Evolutionary conservation across 169 alveolate genomes (phyloP).

Genomic region (Amoebophrya sp.): DNA sequence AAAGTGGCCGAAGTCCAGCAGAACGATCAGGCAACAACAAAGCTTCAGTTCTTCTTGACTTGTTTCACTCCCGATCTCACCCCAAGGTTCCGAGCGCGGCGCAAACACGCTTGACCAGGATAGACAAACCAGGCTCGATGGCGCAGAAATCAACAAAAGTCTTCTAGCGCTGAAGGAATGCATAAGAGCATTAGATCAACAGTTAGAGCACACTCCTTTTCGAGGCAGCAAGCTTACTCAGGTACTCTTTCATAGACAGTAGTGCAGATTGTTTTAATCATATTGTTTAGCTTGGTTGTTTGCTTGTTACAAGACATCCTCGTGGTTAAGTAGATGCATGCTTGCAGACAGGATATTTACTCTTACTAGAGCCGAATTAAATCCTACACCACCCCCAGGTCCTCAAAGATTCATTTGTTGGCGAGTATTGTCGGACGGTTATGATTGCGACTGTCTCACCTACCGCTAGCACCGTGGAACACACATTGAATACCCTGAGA

Average conservation of each 20-base stretch:
- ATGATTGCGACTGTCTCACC: conserved; percentile 99
- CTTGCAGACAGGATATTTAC: not conserved
- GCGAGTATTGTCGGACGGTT: conserved; percentile 86
- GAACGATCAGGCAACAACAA: too few relatives aligned
- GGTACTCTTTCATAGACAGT: too few relatives aligned
- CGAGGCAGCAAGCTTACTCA: too few relatives aligned
- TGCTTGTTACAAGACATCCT: conserved; percentile 51
- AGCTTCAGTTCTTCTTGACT: not conserved
- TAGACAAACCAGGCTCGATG: conserved; percentile 79
- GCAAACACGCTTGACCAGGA: conserved; percentile 93
- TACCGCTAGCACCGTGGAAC: conserved; percentile 89
- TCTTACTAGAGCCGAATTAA: not conserved
- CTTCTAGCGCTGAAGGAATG: conserved; percentile 94
- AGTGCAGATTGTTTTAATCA: conserved; percentile 16
- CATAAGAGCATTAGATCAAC: conserved; percentile 97
- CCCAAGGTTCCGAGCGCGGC: conserved; percentile 89
- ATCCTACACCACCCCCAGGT: conserved; percentile 49
- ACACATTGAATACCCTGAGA: conserved; percentile 94
- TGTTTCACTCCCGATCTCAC: not conserved
- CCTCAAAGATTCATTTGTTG: conserved; percentile 88
- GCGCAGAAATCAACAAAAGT: conserved; percentile 98
- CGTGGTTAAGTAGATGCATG: not conserved
- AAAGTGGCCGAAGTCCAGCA: too few relatives aligned
- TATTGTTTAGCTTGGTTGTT: conserved; percentile 61
- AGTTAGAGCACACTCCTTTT: conserved; percentile 95